A percentile compares a stretch with the other conserved stretches of the same genome.
Evolutionary conservation across 2,329 filamentous ascomycete genomes (phyloP).

Genomic region (Colletotrichum paranaense): DNA sequence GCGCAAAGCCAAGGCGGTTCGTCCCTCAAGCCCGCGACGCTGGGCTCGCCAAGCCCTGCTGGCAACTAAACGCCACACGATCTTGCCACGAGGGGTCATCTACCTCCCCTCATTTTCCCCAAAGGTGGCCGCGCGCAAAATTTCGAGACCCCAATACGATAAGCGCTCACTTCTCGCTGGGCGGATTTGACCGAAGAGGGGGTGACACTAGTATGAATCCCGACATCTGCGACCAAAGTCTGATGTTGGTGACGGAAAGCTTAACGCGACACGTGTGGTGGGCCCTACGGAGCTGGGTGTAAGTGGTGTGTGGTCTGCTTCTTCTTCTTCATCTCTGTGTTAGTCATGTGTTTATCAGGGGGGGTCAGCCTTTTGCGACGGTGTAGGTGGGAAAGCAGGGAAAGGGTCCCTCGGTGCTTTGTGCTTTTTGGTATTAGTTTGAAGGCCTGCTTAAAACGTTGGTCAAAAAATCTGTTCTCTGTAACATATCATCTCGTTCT

Average conservation of each 20-base stretch:
- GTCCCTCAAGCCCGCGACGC: constrained; percentile 1
- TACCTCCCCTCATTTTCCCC: background rate
- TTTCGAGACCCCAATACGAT: background rate
- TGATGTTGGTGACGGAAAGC: constrained; percentile 5
- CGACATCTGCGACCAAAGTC: background rate
- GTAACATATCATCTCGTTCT: constrained; percentile 21
- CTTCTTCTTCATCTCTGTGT: background rate
- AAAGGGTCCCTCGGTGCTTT: background rate
- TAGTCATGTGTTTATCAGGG: constrained; percentile 8
- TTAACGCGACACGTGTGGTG: constrained; percentile 7
- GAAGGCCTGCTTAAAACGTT: constrained; percentile 19
- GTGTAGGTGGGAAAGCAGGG: background rate
- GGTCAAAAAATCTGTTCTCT: constrained; percentile 17
- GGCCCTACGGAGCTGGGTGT: background rate
- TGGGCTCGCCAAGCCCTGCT: constrained; percentile 10
- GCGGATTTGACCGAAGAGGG: background rate
- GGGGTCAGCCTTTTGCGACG: background rate
- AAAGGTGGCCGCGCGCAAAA: background rate
- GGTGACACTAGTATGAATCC: background rate
- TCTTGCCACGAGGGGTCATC: background rate
- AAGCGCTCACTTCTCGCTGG: background rate
- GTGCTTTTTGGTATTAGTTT: constrained; percentile 11
- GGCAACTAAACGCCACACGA: constrained; percentile 5
- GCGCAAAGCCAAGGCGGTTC: background rate
- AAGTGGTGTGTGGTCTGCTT: background rate